Base-by-base conservation (phyloP, 768 basidiomycete genomes). In the Macrocybe gigantea region DNA sequence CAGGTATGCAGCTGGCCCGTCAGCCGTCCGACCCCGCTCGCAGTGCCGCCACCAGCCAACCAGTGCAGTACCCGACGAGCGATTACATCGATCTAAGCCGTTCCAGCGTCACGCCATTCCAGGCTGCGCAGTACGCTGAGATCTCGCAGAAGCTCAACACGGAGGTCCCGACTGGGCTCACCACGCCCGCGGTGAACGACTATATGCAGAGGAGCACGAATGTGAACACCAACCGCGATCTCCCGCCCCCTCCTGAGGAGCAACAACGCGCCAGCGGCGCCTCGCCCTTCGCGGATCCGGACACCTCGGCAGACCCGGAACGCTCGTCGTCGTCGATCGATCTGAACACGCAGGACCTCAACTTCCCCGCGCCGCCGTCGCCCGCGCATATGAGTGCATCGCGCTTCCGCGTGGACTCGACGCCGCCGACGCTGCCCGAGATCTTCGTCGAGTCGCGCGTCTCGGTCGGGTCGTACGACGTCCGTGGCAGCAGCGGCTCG, bases 41-140 rank as follows among this genome's bases (percentile, higher is more conserved):
- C 60, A 62, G 38, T 32, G 7, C 13, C 35, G n/a, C 15, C 37
- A 12, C 43, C 38, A 33, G 33, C 34, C 38, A 13, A 38, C 50
- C 22, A 41, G 53, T 31, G 40, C 22, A 6, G 22, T 37, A 45
- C 13, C 56, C 65, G 13, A 59, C 64, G 3, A 56, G 68, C 8
- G 76, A 81, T 50, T 87, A 88, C 48, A 71, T 80, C 34, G 82
- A 88, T 55, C 69, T 89, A 37, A 69, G 65, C 58, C 74, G 87
- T 38, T 80, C 81, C 12, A 86, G 85, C 55, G 77, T 87, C 2
- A 80, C 85, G 3, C 85, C 86, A 0, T 85, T 74, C 73, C 87
- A 89, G 58, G 86, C 83, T 36, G 74, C 72, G 0, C 88, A 89
- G 60, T 88, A 88, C 56, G 77, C 72, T 13, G 85, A 83, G 56